phyloP scores from a whole-genome alignment of 768 basidiomycete species.

The Pulveroboletus ravenelii region DNA sequence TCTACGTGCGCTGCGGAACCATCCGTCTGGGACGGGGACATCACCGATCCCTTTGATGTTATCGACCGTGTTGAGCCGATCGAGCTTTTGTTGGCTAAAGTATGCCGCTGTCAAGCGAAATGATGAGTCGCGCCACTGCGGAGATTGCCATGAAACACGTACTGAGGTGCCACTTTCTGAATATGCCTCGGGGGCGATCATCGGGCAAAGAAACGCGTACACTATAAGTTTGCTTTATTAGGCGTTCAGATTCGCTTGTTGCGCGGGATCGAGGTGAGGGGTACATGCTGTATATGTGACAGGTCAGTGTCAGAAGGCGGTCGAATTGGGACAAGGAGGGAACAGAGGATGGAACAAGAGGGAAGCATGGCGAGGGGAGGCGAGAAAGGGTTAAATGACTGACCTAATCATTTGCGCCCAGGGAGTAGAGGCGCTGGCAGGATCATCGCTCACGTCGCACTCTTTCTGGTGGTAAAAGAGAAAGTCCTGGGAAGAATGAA shows the following conservation, averaged over 20 bases:
- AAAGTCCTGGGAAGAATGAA: slow-evolving; percentile 40
- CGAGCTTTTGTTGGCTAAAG: slow-evolving; percentile 74
- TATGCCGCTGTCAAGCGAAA: slow-evolving; percentile 58
- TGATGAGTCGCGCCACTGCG: slow-evolving; percentile 15
- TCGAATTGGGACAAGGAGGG: slow-evolving; percentile 31
- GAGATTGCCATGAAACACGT: slow-evolving; percentile 33
- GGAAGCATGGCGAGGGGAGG: slow-evolving; percentile 3
- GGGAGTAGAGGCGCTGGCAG: slow-evolving; percentile 50
- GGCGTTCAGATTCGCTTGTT: slow-evolving; percentile 37
- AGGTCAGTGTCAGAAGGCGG: slow-evolving; percentile 14
- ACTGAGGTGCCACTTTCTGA: slow-evolving; percentile 53
- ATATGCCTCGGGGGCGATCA: slow-evolving; percentile 38
- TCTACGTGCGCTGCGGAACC: slow-evolving; percentile 74
- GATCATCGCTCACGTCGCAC: slow-evolving; percentile 37
- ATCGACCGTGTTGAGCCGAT: slow-evolving; percentile 68
- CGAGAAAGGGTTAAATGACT: slow-evolving; percentile 20
- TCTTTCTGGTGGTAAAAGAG: slow-evolving; percentile 53
- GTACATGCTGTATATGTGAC: slow-evolving; percentile 28
- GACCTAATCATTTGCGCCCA: slow-evolving; percentile 75
- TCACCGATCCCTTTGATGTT: slow-evolving; percentile 63
- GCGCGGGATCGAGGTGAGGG: slow-evolving; percentile 39
- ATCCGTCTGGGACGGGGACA: slow-evolving; percentile 65
- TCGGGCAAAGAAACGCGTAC: slow-evolving; percentile 45
- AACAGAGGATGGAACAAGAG: slow-evolving; percentile 15
- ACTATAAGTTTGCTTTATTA: slow-evolving; percentile 54